Percentiles rank a stretch among this genome's conserved stretches.
Conservation (phyloP, 2,329 filamentous ascomycete species). For the Microdochium paspali region DNA sequence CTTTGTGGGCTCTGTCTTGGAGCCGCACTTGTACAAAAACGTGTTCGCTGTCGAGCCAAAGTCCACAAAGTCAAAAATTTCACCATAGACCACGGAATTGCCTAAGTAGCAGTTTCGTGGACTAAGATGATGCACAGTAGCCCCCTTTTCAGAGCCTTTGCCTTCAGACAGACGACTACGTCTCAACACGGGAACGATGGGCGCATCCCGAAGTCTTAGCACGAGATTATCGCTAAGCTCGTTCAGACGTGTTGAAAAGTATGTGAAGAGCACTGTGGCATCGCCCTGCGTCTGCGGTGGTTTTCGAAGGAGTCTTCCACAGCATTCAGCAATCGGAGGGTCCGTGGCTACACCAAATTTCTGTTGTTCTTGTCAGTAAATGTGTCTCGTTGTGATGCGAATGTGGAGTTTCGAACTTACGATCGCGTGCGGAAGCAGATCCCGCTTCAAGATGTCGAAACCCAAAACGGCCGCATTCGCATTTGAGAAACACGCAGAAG, state of each 20-base stretch:
- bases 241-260: conserved; percentile 67
- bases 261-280: conserved; percentile 68
- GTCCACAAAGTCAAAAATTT: conserved; percentile 96
- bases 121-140: conserved; percentile 42
- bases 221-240: conserved; percentile 60
- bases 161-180: conserved; percentile 18
- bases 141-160: conserved; percentile 3
- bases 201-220: conserved; percentile 50
- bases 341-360: conserved; percentile 83
- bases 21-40: conserved; percentile 81
- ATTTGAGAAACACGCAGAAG: conserved; percentile 76
- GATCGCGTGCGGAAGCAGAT: conserved; percentile 68
- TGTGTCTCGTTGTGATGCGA: neutral
- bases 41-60: conserved; percentile 82
- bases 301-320: conserved; percentile 59
- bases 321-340: conserved; percentile 68
- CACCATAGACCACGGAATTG: conserved; percentile 57
- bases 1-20: conserved; percentile 84
- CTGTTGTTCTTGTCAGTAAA: conserved; percentile 1
- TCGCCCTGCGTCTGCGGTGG: conserved; percentile 60
- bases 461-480: conserved; percentile 66
- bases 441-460: conserved; percentile 66
- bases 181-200: conserved; percentile 60
- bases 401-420: conserved; percentile 18
- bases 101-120: conserved; percentile 78